These are phyloP conservation scores for Cylindrodendrum hubeiense DNA, from an alignment of 2,329 filamentous ascomycete species.

Conservation along the genomic window DNA sequence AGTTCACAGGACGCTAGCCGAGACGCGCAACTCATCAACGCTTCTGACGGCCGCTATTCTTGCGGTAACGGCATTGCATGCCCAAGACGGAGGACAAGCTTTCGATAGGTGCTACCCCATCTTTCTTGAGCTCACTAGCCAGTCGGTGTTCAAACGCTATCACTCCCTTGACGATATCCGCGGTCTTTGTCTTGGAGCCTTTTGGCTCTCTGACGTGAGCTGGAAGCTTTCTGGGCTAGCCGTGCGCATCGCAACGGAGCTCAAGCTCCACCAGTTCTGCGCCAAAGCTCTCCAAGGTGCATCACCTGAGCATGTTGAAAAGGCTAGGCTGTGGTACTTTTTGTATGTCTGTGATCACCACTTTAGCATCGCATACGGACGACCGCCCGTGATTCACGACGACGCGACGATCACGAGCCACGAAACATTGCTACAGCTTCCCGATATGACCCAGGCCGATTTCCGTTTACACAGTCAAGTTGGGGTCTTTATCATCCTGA, in stretches of 20 bases:
- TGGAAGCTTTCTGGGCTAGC: slow-evolving; percentile 71
- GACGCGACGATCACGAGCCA: slow-evolving; percentile 68
- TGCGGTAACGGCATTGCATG: slow-evolving; percentile 48
- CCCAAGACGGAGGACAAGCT: slow-evolving; percentile 54
- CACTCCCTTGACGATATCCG: slow-evolving; percentile 70
- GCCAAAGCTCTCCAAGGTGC: slow-evolving; percentile 57
- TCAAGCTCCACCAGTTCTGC: slow-evolving; percentile 67
- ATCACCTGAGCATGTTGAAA: slow-evolving; percentile 62
- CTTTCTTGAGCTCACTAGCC: slow-evolving; percentile 68
- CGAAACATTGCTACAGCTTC: slow-evolving; percentile 64
- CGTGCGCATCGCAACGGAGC: slow-evolving; percentile 68
- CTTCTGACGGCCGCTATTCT: slow-evolving; percentile 49
- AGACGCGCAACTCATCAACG: slow-evolving; percentile 45
- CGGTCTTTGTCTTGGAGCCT: slow-evolving; percentile 72
- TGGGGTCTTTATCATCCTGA: slow-evolving; percentile 70
- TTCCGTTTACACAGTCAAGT: slow-evolving; percentile 70
- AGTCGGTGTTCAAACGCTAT: slow-evolving; percentile 66
- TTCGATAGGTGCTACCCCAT: slow-evolving; percentile 69
- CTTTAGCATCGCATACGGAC: slow-evolving; percentile 71
- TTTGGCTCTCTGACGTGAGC: slow-evolving; percentile 70
- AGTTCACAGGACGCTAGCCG: slow-evolving; percentile 44
- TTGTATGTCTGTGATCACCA: slow-evolving; percentile 76
- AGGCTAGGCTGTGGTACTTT: slow-evolving; percentile 72
- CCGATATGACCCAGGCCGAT: slow-evolving; percentile 65
- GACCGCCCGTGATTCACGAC: slow-evolving; percentile 71